Base-by-base conservation (phyloP, 306 rosid species). In the Aeschynomene evenia region DNA sequence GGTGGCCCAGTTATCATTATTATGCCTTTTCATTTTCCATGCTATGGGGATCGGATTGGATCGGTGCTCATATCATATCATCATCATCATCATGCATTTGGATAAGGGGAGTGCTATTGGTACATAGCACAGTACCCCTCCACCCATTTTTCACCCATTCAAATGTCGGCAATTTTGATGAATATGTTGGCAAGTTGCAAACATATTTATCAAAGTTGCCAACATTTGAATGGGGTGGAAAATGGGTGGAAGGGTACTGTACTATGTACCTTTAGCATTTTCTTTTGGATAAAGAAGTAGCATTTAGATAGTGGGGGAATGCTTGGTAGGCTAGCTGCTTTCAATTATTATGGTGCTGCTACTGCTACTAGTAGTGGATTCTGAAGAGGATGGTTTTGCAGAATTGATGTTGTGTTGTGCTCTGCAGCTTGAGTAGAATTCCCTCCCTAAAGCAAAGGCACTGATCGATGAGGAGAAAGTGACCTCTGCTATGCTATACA, bases 391-490 rank as follows among this genome's bases (percentile, higher is more conserved):
- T 72, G 82, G 79, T 63, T 66, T 56, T 31, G 72, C 74, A 82
- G 88, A 81, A 86, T 79, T 74, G 85, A 91, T 86, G 84, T 88
- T 75, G n/a, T n/a, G n/a, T n/a, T n/a, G n/a, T n/a, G n/a, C 31
- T 24, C 29, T 24, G 29, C 2, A 24, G 29, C 2, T 1, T 68
- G 64, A 65, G 72, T 71, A 84, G 91, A 85, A 83, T 82, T 81
- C 64, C n/a, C n/a, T n/a, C n/a, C n/a, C n/a, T n/a, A n/a, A n/a
- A n/a, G n/a, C 55, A 76, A 81, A 80, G 75, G 48, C 81, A 59
- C 72, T 66, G 43, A n/a, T n/a, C n/a, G n/a, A n/a, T n/a, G n/a
- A n/a, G n/a, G n/a, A 68, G 85, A 84, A 83, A 79, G 81, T 80
- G 82, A 79, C 83, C n/a, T 68, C 63, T 63, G 81, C 66, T 51